Percentiles rank a stretch among this genome's conserved stretches.
Evolutionary conservation across 1,284 basidiomycete genomes (phyloP).

Genomic region (Coniophora puteana): DNA sequence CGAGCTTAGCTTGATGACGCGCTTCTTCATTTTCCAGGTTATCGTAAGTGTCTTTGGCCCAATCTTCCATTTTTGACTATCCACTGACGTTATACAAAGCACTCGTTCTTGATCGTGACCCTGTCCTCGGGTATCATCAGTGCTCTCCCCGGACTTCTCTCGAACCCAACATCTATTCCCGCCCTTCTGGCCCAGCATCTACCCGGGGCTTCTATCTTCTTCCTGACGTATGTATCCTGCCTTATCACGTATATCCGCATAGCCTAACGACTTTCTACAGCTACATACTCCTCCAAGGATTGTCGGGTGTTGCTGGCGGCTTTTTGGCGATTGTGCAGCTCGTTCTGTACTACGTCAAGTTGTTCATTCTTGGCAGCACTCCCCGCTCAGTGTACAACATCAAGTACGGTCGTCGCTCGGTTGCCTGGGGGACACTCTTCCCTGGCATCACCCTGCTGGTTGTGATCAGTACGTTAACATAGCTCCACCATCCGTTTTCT

Average conservation of each 20-base stretch:
- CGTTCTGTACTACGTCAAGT: slow-evolving; percentile 82
- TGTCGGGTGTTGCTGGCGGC: slow-evolving; percentile 73
- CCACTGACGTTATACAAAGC: slow-evolving; percentile 36
- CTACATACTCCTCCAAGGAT: slow-evolving; percentile 66
- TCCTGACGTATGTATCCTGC: slow-evolving; percentile 71
- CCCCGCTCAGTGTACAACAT: slow-evolving; percentile 83
- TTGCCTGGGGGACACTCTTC: slow-evolving; percentile 87
- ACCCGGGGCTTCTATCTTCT: slow-evolving; percentile 88
- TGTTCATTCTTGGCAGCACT: slow-evolving; percentile 83
- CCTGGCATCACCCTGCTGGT: slow-evolving; percentile 72
- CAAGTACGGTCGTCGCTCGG: slow-evolving; percentile 64
- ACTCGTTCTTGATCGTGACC: slow-evolving; percentile 89
- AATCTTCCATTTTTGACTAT: not conserved
- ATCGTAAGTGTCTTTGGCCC: slow-evolving; percentile 49
- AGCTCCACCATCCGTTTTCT: not conserved
- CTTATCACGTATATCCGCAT: not conserved
- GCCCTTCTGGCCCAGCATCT: slow-evolving; percentile 70
- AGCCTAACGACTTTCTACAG: slow-evolving; percentile 25
- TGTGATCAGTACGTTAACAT: slow-evolving; percentile 63
- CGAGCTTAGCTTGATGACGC: slow-evolving; percentile 87
- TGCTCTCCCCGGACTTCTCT: slow-evolving; percentile 58
- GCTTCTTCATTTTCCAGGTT: slow-evolving; percentile 92
- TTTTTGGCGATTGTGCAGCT: slow-evolving; percentile 80
- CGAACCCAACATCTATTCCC: slow-evolving; percentile 62
- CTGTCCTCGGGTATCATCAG: slow-evolving; percentile 78